phyloP scores from a whole-genome alignment of 371 early-diverging fungal species.

The Dinochytrium kinnereticum region DNA sequence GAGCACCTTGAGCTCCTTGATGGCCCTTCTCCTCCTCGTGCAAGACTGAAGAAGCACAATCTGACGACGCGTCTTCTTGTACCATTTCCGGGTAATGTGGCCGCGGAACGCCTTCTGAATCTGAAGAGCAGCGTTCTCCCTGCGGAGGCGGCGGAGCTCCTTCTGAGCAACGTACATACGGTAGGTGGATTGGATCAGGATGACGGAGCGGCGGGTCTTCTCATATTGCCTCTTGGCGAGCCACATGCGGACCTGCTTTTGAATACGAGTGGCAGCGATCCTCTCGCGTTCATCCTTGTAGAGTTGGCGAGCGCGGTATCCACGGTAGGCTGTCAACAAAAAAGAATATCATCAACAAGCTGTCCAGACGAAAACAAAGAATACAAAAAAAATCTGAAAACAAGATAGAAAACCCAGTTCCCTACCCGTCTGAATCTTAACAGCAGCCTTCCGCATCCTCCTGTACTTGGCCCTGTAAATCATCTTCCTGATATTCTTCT shows the following conservation, averaged over 20 bases:
- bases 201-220: conserved; percentile 40
- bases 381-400: neutral
- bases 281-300: conserved; percentile 66
- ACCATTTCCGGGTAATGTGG: conserved; percentile 62
- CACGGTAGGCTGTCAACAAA: conserved; percentile 51
- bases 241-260: conserved; percentile 70
- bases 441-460: conserved; percentile 42
- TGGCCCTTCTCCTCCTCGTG: conserved; percentile 78
- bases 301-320: conserved; percentile 62
- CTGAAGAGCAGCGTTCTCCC: conserved; percentile 73
- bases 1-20: conserved; percentile 61
- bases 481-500: conserved; percentile 85
- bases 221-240: conserved; percentile 64
- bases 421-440: conserved; percentile 44
- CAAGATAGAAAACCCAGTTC: too few species aligned
- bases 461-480: conserved; percentile 65
- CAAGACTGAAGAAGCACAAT: conserved; percentile 81
- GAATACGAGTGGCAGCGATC: conserved; percentile 77
- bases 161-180: conserved; percentile 25
- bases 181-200: conserved; percentile 43
- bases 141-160: conserved; percentile 48
- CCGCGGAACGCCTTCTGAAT: conserved; percentile 63
- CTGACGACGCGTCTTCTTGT: conserved; percentile 53
- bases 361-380: too few species aligned
- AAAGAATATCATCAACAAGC: too few species aligned